Percentiles rank a stretch among this genome's conserved stretches.
phyloP scores from a whole-genome alignment of 805 yeast species.

The Nakazawaea wickerhamii region DNA sequence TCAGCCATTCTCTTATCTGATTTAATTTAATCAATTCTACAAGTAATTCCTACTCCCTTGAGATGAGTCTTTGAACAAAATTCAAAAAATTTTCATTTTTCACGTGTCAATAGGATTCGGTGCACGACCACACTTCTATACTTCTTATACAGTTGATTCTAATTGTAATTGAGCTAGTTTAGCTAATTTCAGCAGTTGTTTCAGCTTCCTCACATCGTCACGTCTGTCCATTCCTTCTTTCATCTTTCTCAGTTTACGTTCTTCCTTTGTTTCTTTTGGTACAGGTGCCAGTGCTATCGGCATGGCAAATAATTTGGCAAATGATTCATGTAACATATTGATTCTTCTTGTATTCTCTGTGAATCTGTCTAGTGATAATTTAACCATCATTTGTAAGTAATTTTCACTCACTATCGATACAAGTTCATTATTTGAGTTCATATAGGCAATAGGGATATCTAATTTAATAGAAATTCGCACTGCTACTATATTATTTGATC shows the following conservation, averaged over 20 bases:
- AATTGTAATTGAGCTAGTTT: neutral
- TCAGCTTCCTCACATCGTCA: constrained; percentile 18
- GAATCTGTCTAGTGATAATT: constrained; percentile 57
- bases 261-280: constrained; percentile 47
- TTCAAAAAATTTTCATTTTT: neutral
- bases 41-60: neutral
- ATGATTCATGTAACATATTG: constrained; percentile 37
- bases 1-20: no score
- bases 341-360: constrained; percentile 58
- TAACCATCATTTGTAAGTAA: constrained; percentile 48
- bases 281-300: constrained; percentile 1
- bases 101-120: neutral
- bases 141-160: neutral
- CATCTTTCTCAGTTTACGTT: constrained; percentile 47
- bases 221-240: constrained; percentile 39
- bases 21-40: no score
- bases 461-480: constrained; percentile 67
- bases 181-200: constrained; percentile 11
- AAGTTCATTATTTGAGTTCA: constrained; percentile 28
- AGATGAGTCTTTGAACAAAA: neutral
- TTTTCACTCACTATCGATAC: constrained; percentile 42
- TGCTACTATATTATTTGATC: constrained; percentile 72
- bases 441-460: constrained; percentile 72
- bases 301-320: constrained; percentile 28
- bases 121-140: neutral